These are phyloP conservation scores for Fonsecaea pugnacius DNA, from an alignment of 2,329 filamentous ascomycete species.

Conservation along the genomic window DNA sequence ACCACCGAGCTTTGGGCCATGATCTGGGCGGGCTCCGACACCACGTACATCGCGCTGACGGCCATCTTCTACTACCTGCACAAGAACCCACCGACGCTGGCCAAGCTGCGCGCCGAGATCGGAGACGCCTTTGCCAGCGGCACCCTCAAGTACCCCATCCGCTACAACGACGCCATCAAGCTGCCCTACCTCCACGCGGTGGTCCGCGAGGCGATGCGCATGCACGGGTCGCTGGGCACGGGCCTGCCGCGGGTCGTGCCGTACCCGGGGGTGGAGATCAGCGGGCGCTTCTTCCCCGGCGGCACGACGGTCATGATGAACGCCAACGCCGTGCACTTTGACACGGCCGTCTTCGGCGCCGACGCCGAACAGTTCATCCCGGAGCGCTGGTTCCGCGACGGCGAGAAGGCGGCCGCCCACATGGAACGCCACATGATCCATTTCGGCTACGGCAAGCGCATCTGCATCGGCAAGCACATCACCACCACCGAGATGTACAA, in stretches of 20 bases:
- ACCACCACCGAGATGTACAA: slow-evolving; percentile 38
- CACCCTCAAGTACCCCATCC: slow-evolving; percentile 22
- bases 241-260: slow-evolving; percentile 58
- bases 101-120: slow-evolving; percentile 54
- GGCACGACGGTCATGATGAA: slow-evolving; percentile 46
- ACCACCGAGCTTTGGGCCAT: slow-evolving; percentile 31
- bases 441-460: slow-evolving; percentile 31
- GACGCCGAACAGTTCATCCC: slow-evolving; percentile 54
- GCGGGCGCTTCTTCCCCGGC: slow-evolving; percentile 43
- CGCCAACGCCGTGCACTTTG: slow-evolving; percentile 44
- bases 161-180: slow-evolving; percentile 33
- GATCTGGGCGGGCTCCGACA: slow-evolving; percentile 35
- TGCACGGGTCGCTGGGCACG: slow-evolving; percentile 56
- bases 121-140: slow-evolving; percentile 45
- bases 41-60: slow-evolving; percentile 43
- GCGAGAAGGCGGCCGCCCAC: slow-evolving; percentile 25
- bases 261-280: slow-evolving; percentile 43
- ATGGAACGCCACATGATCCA: slow-evolving; percentile 34
- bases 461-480: slow-evolving; percentile 39
- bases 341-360: slow-evolving; percentile 50
- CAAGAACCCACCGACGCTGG: slow-evolving; percentile 35
- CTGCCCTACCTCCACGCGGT: slow-evolving; percentile 56
- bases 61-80: slow-evolving; percentile 43
- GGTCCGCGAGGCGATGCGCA: slow-evolving; percentile 57
- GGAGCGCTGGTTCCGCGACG: slow-evolving; percentile 50